These are phyloP conservation scores for Akanthomyces dipterigenus DNA, from an alignment of 2,329 filamentous ascomycete genomes.

Conservation along the genomic window DNA sequence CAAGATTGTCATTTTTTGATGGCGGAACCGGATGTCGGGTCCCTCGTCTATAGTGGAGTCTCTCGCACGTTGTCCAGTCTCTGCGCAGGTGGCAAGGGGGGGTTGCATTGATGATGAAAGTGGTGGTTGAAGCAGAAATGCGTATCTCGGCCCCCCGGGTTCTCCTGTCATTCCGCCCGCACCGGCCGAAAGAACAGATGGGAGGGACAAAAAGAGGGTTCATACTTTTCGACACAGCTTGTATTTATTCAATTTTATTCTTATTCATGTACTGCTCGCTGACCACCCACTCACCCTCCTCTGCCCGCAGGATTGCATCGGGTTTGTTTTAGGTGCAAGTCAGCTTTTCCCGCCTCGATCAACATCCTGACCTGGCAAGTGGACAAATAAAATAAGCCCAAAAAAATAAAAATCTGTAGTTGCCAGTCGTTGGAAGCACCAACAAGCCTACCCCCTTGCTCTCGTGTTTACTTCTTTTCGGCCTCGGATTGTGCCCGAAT, in stretches of 20 bases:
- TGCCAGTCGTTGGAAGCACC: too few relatives aligned
- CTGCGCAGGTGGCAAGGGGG: background rate
- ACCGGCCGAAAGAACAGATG: background rate
- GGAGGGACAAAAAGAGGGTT: background rate
- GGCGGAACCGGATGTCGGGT: background rate
- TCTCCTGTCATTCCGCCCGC: background rate
- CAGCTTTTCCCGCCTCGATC: too few relatives aligned
- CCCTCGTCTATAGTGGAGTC: background rate
- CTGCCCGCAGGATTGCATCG: too few relatives aligned
- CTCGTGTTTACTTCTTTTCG: background rate
- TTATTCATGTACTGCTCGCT: background rate
- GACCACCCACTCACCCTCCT: background rate
- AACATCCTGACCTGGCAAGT: background rate
- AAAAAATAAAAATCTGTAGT: background rate
- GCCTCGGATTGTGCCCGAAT: background rate
- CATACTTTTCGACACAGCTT: too few relatives aligned
- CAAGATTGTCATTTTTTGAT: too few relatives aligned
- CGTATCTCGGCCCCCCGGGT: background rate
- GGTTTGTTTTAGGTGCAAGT: too few relatives aligned
- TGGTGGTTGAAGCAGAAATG: background rate
- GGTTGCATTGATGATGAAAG: background rate
- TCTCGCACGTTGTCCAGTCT: background rate
- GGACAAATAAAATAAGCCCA: background rate
- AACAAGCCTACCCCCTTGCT: background rate
- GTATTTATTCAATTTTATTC: background rate